Evolutionary conservation across 805 yeast genomes (phyloP).

Genomic region (Candida insectorum): DNA sequence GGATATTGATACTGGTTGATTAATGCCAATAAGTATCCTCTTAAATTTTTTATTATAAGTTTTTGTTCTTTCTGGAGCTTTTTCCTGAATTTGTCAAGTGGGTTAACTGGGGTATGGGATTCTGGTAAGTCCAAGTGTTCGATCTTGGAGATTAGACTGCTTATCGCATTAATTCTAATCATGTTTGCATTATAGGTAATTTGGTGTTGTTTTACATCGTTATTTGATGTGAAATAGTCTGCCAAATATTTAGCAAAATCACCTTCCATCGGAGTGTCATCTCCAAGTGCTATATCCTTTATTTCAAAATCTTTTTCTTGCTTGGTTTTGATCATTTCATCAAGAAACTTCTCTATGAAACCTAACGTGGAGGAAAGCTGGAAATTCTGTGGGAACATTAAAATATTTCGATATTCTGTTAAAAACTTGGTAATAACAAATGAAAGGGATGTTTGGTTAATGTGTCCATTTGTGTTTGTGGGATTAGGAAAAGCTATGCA

Average conservation of each 20-base stretch:
- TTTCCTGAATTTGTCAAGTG: neutral
- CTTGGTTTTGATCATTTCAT: slow-evolving; percentile 9
- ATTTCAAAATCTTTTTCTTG: neutral
- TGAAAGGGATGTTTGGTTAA: neutral
- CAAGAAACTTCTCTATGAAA: slow-evolving; percentile 13
- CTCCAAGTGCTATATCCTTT: neutral
- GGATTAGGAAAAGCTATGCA: slow-evolving; percentile 18
- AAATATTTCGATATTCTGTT: slow-evolving; percentile 15
- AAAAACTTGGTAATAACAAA: slow-evolving; percentile 15
- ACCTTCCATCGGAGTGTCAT: neutral
- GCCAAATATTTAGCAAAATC: slow-evolving; percentile 6
- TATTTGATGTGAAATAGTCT: slow-evolving; percentile 17
- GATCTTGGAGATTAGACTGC: slow-evolving; percentile 4
- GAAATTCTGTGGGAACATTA: slow-evolving; percentile 16
- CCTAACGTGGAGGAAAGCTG: slow-evolving; percentile 1
- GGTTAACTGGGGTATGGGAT: neutral
- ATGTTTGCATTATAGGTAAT: slow-evolving; percentile 19
- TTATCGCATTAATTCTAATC: slow-evolving; percentile 13
- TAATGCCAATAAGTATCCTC: neutral
- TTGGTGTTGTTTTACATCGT: slow-evolving; percentile 18
- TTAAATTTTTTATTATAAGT: slow-evolving; percentile 6
- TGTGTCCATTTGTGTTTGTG: neutral
- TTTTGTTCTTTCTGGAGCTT: slow-evolving; percentile 16
- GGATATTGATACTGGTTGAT: slow-evolving; percentile 7
- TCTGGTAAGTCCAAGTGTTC: neutral